Base-by-base conservation (phyloP, 352 stramenopile species). In the Phytophthora chlamydospora region DNA sequence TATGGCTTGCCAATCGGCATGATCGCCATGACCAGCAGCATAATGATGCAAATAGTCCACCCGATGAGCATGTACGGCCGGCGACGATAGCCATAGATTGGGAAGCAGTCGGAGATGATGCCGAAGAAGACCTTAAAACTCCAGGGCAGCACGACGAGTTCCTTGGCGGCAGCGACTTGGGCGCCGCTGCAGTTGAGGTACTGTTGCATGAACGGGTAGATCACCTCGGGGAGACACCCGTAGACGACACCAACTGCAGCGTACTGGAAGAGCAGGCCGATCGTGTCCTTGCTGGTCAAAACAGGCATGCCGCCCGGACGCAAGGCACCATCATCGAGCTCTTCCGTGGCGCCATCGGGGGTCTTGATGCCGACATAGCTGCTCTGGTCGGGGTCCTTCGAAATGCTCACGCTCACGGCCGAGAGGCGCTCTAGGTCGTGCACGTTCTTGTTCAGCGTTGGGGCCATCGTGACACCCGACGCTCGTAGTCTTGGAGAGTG, bases 51-150 rank as follows among this genome's bases (percentile, higher is more conserved):
- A 46, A 63, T 29, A 16, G 55, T 63, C 55, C 55, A 63, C 2
- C 55, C 55, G 34, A 63, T 57, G 12, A 63, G 17, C 55, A 63
- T 63, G 55, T 63, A 63, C 14, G 55, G 55, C 24, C 55, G 55
- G 42, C 55, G 55, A 24, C 44, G 55, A 12, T 57, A 63, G 0
- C 55, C 55, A 9, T 31, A 10, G 21, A 63, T 57, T 4, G 44
- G 55, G 55, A 63, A 57, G 34, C 55, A 63, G 35, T 63, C 44
- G 16, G 55, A 63, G 10, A 63, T 63, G 44, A 63, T 57, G 19
- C 55, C 55, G 36, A 63, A 63, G 19, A 63, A 63, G 13, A 63
- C 55, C n/a, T 63, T 63, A 14, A 63, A 63, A 14, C 55, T 63
- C 55, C 55, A 63, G 9, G 55, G 55, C 7, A 63, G 44, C 2